Evolutionary conservation across 768 basidiomycete genomes (phyloP), one percentile per base, ranked within the genome.

Genomic region (Piloderma croceum): DNA sequence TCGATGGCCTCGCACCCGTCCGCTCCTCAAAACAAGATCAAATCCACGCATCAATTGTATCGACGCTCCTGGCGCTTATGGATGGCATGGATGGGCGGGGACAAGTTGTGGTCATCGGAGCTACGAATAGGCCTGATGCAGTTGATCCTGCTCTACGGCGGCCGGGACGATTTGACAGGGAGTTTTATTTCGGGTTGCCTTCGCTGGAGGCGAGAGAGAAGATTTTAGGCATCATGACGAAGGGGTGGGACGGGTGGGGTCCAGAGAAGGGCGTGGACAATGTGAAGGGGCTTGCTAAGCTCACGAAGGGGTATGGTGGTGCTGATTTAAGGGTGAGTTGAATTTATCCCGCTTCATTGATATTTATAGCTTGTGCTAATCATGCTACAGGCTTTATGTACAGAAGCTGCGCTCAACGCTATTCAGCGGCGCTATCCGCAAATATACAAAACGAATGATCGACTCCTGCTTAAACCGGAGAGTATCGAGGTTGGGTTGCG

Each of bases 81-180:
- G 96, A 98, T 59, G 96, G 94, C 32, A 98, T 98, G 94, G 96
- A 99, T 47, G 93, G 93, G 1, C 78, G 96, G 38, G 93, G 92
- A 2, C 92, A 97, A 61, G 94, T 99, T 13, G 77, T 98, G 20
- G 90, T 99, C 22, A 98, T 98, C 50, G 96, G 96, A 21, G 96
- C 96, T 2, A 99, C 96, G 3, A 99, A 99, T 59, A 63, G 96
- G 45, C 94, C 94, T 0, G 96, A 99, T 60, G 88, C 92, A n/a
- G 83, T 99, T 42, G 96, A 99, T 61, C 91, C 96, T 15, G 96
- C 96, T 1, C 63, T 99, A 36, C 73, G 96, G 22, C 71, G 96
- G 19, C 96, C 94, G 1, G 96, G 96, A 13, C 72, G 96, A 45
- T 98, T 99, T 53, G 96, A 99, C 64, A 70, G 96, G 37, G 94